Evolutionary conservation across 768 basidiomycete species (phyloP).

Genomic region (Paxillus rubicundulus): DNA sequence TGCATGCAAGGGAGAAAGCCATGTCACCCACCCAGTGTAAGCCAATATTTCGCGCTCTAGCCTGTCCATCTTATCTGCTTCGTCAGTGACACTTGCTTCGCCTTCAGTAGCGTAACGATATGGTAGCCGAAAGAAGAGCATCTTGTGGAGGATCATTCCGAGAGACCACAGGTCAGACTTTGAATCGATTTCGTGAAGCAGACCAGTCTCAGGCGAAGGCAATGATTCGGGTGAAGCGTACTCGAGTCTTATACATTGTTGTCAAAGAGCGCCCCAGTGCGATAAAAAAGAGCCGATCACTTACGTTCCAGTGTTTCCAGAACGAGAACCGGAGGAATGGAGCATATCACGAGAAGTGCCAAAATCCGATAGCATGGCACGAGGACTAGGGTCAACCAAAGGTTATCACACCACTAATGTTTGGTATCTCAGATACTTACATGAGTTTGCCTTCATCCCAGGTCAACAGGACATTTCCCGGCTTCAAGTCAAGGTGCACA

Average conservation of each 20-base stretch:
- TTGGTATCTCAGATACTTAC: constrained; percentile 39
- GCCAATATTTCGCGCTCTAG: constrained; percentile 70
- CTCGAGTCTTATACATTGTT: constrained; percentile 55
- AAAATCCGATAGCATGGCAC: constrained; percentile 95
- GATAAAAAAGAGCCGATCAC: constrained; percentile 27
- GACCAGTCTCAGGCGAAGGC: constrained; percentile 60
- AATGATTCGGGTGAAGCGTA: constrained; percentile 89
- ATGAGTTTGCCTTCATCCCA: constrained; percentile 86
- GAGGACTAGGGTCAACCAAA: constrained; percentile 51
- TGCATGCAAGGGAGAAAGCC: background rate
- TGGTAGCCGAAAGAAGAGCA: constrained; percentile 88
- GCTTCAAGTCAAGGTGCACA: constrained; percentile 90
- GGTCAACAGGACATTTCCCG: constrained; percentile 88
- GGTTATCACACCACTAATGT: background rate
- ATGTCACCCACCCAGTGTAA: constrained; percentile 65
- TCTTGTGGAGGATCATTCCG: constrained; percentile 93
- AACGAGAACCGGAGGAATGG: constrained; percentile 59
- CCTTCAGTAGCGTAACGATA: constrained; percentile 71
- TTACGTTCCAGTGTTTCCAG: constrained; percentile 94
- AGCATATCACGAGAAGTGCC: constrained; percentile 93
- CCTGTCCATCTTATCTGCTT: constrained; percentile 60
- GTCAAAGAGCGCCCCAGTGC: background rate
- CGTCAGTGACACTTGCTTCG: constrained; percentile 48
- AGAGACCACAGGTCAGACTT: constrained; percentile 97
- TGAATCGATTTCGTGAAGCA: constrained; percentile 70